Evolutionary conservation across 2,329 filamentous ascomycete genomes (phyloP).

Genomic region (Anisogramma anomala): DNA sequence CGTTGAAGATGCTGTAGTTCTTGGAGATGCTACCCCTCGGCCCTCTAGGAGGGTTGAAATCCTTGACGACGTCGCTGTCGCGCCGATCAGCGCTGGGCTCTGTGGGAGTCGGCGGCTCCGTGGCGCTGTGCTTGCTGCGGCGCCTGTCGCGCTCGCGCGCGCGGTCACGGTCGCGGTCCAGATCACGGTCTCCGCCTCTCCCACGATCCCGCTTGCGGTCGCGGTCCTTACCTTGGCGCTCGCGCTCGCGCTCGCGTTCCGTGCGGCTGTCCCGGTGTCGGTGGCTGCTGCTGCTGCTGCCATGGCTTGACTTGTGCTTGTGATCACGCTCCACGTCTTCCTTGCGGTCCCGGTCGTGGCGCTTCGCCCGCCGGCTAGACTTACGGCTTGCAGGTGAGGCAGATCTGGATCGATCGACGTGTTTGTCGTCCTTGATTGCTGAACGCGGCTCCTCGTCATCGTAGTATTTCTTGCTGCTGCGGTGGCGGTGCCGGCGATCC

Average conservation of each 20-base stretch:
- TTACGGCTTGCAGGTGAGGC: conserved; percentile 15
- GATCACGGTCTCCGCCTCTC: conserved; percentile 28
- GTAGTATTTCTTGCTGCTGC: conserved; percentile 13
- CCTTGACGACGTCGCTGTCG: conserved; percentile 31
- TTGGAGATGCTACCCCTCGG: conserved; percentile 22
- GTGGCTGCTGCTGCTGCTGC: conserved; percentile 1
- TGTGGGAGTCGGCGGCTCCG: conserved; percentile 22
- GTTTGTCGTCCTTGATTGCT: conserved; percentile 13
- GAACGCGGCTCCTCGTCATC: conserved; percentile 11
- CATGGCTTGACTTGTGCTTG: conserved; percentile 12
- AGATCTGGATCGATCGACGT: conserved; percentile 15
- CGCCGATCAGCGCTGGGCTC: conserved; percentile 17
- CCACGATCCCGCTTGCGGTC: conserved; percentile 25
- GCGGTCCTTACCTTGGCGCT: conserved; percentile 24
- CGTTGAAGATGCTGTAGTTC: conserved; percentile 13
- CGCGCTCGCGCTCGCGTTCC: conserved; percentile 16
- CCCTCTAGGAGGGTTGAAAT: conserved; percentile 32
- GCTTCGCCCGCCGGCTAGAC: conserved; percentile 14
- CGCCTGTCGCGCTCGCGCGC: conserved; percentile 22
- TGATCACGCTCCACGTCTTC: conserved; percentile 16
- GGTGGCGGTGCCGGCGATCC: conserved; percentile 11
- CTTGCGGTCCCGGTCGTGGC: conserved; percentile 18
- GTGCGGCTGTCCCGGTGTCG: conserved; percentile 14
- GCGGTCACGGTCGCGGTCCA: conserved; percentile 19
- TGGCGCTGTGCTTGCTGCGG: conserved; percentile 22